Evolutionary conservation across 2,329 filamentous ascomycete species (phyloP).

Genomic region (Ophiostoma ips): DNA sequence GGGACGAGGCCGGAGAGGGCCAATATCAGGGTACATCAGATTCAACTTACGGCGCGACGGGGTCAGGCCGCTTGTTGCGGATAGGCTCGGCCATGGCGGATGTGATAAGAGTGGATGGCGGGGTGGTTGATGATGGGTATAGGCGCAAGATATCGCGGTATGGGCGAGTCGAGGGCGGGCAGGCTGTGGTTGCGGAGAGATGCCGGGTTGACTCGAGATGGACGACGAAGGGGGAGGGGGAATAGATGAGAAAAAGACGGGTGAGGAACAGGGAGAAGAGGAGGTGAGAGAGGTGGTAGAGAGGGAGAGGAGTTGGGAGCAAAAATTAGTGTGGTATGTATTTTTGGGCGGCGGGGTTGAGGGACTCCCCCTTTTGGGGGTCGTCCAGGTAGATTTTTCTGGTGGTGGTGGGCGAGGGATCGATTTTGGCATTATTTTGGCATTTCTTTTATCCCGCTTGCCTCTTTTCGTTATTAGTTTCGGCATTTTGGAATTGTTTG

Average conservation of each 20-base stretch:
- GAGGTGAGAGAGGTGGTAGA: slow-evolving; percentile 4
- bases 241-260: slow-evolving; percentile 4
- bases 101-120: background rate
- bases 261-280: slow-evolving; percentile 3
- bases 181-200: background rate
- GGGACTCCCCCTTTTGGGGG: slow-evolving; percentile 3
- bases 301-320: slow-evolving; percentile 6
- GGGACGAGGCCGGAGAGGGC: background rate
- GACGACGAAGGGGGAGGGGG: background rate
- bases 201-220: background rate
- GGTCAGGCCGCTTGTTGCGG: slow-evolving; percentile 47
- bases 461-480: background rate
- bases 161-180: background rate
- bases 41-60: slow-evolving; percentile 40
- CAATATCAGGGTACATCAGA: background rate
- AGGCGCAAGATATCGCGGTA: background rate
- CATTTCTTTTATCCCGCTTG: background rate
- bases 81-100: slow-evolving; percentile 45
- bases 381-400: slow-evolving; percentile 14
- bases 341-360: slow-evolving; percentile 14
- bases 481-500: background rate
- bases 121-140: background rate
- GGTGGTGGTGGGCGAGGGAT: slow-evolving; percentile 13
- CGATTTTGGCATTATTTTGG: background rate
- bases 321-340: slow-evolving; percentile 10